phyloP scores from a whole-genome alignment of 1,139 yeast genomes.

The Kurtzmaniella quercitrusa region DNA sequence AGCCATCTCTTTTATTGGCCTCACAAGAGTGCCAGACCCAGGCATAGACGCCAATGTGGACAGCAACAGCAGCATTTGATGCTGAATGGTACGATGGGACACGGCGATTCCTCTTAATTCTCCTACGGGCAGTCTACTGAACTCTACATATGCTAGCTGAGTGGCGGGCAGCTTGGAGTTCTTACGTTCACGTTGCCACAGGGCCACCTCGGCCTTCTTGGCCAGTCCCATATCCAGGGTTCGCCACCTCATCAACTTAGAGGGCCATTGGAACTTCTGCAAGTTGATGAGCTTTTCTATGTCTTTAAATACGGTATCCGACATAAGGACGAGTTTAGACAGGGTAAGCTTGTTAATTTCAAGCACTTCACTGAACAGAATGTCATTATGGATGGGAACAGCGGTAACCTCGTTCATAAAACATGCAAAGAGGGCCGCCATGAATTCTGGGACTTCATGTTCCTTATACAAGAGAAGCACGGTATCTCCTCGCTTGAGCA shows the following conservation, averaged over 20 bases:
- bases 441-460: constrained; percentile 79
- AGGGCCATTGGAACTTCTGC: constrained; percentile 37
- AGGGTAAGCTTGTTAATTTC: constrained; percentile 72
- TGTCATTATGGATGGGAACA: constrained; percentile 81
- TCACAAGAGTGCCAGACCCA: constrained; percentile 34
- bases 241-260: constrained; percentile 62
- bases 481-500: constrained; percentile 74
- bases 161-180: constrained; percentile 50
- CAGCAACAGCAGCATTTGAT: constrained; percentile 78
- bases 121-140: constrained; percentile 85
- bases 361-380: constrained; percentile 60
- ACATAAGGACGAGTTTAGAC: constrained; percentile 72
- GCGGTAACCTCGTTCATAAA: constrained; percentile 93
- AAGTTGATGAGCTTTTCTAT: constrained; percentile 53
- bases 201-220: constrained; percentile 32
- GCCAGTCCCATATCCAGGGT: constrained; percentile 86
- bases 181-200: constrained; percentile 16
- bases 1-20: constrained; percentile 24
- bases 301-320: constrained; percentile 71
- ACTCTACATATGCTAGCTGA: constrained; percentile 76
- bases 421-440: constrained; percentile 84
- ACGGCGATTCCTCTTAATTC: constrained; percentile 91
- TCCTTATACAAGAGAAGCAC: constrained; percentile 82
- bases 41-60: constrained; percentile 67
- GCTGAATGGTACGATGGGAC: constrained; percentile 81